Base-by-base conservation (phyloP, 2,329 filamentous ascomycete genomes). In the Aspergillus pseudoglaucus region DNA sequence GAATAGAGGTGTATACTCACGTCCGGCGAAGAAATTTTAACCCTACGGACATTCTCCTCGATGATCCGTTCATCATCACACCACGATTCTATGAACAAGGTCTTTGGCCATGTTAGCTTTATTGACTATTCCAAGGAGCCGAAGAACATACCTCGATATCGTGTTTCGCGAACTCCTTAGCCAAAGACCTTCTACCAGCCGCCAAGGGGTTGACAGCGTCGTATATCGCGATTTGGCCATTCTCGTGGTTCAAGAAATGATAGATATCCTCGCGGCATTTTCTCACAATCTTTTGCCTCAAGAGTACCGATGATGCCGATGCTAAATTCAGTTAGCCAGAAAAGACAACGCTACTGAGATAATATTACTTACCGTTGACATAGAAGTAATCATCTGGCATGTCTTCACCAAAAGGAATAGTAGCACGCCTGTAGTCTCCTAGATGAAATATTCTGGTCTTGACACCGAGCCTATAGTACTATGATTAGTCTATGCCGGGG, bases 371-470 rank as follows among this genome's bases (percentile, higher is more conserved):
- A 74, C 73, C 91, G 64, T 97, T 90, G 22, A 95, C 86, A 66
- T 91, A 95, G 74, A 98, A 98, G 69, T 98, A 98, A 66, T 98
- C 93, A 54, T 95, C 88, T 1, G 93, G 94, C 14, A 98, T 87
- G 48, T 90, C 83, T 48, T 85, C 85, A 12, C 84, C 88, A 38
- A 84, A 82, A 15, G 89, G 90, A 54, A 97, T 83, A 14, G 91
- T 95, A 27, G 90, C 90, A 65, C 93, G 83, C 56, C 93, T 86
- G 68, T 98, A 98, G 70, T 98, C 93, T 49, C 94, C 93, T 14
- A 98, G 77, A 66, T 98, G 93, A 67, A 98, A 98, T 59, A 97
- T 94, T 57, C 91, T 86, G 30, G 93, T 97, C 75, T 98, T 98
- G 50, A 98, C 93, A 53, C 93, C 93, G 35, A 98, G 80, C 93